Conservation (phyloP, 148 eudicot genomes). For the Vaccinium macrocarpon region DNA sequence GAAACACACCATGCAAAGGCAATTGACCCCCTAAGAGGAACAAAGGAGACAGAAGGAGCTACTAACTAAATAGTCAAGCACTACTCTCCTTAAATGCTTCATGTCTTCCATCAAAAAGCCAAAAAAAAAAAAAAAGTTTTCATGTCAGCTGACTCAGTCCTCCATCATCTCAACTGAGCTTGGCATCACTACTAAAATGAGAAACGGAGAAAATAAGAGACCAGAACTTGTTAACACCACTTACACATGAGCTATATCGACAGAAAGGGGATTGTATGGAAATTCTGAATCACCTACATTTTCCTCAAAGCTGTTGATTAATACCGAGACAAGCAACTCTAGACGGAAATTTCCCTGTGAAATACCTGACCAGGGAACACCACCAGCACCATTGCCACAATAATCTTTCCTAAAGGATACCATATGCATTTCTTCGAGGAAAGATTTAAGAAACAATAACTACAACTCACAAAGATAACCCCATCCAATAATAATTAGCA, state of each 20-base stretch:
- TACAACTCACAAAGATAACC: neutral
- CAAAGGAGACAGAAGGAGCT: neutral
- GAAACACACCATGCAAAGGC: neutral
- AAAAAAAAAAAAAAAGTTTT: too few relatives aligned
- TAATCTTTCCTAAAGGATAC: neutral
- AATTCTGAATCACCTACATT: neutral
- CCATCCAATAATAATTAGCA: neutral
- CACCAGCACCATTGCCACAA: neutral
- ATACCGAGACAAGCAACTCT: neutral
- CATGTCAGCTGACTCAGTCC: too few relatives aligned
- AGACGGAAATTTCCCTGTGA: neutral
- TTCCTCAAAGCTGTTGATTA: neutral
- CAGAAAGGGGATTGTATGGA: neutral
- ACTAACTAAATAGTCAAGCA: neutral
- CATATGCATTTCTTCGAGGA: neutral
- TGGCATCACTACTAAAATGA: neutral
- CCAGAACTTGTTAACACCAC: neutral
- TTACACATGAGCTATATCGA: too few relatives aligned
- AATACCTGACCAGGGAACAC: neutral
- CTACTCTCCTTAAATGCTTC: neutral
- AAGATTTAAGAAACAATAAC: neutral
- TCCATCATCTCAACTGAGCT: neutral
- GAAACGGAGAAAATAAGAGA: neutral
- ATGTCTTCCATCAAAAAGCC: neutral
- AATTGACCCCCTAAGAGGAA: neutral